A percentile compares a stretch with the other conserved stretches of the same genome.
Conservation (phyloP, 1,139 yeast species). For the Blastobotrys capitulatus region DNA sequence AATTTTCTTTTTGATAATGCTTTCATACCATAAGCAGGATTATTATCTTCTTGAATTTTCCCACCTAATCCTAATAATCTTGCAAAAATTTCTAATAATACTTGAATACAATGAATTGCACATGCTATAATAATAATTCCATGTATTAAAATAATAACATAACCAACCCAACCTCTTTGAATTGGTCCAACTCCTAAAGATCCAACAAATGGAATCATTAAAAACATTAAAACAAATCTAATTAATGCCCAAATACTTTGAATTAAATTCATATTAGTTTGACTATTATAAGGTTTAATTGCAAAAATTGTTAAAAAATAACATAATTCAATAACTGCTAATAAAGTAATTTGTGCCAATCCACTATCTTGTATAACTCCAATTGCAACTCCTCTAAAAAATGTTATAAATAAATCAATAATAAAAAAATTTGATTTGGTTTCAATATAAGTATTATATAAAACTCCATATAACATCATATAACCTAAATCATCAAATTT, state of each 20-base stretch:
- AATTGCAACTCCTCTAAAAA: constrained; percentile 31
- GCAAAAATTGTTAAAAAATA: constrained; percentile 22
- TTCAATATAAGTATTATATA: constrained; percentile 28
- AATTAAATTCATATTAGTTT: constrained; percentile 31
- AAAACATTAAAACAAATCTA: constrained; percentile 25
- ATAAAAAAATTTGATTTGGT: constrained; percentile 19
- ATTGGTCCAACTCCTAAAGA: constrained; percentile 21
- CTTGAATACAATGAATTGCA: constrained; percentile 29
- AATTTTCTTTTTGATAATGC: constrained; percentile 8
- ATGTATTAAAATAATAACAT: constrained; percentile 31
- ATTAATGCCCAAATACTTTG: constrained; percentile 21
- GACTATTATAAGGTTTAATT: constrained; percentile 29
- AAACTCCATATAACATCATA: constrained; percentile 29
- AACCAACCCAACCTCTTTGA: constrained; percentile 33
- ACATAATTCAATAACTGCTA: constrained; percentile 29
- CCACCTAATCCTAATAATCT: constrained; percentile 26
- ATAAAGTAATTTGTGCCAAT: constrained; percentile 32
- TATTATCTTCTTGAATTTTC: background rate
- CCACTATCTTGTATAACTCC: constrained; percentile 36
- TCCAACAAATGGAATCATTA: constrained; percentile 30
- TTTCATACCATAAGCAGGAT: constrained; percentile 15
- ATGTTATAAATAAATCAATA: constrained; percentile 23
- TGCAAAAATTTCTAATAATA: constrained; percentile 28
- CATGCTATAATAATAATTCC: constrained; percentile 29
- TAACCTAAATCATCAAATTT: constrained; percentile 29